Base-by-base conservation (phyloP, 1,284 basidiomycete species). In the Cutaneotrichosporon cavernicola region DNA sequence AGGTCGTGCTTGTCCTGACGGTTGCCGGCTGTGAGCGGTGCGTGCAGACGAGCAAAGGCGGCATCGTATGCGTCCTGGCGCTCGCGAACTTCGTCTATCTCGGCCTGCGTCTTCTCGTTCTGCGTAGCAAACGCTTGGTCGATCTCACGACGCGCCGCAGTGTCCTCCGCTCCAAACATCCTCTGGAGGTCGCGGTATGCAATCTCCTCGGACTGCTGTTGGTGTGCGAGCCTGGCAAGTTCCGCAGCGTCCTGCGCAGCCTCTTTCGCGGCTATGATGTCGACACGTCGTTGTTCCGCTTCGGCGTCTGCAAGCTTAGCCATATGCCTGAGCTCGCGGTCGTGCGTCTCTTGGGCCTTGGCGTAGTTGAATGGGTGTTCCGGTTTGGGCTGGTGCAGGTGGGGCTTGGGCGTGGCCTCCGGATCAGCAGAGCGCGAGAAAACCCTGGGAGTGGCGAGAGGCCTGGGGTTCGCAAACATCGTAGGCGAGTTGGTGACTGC, bases 301-400 rank as follows among this genome's bases (percentile, higher is more conserved):
- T 46, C 43, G 16, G 43, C 16, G 4, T 18, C 43, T 7, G 43
- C 43, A 1, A 16, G 43, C 22, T 50, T 22, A 6, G 22, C 49
- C 11, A 50, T 11, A 10, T 11, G 49, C 22, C 22, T 13, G 9
- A 5, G 16, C 9, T 56, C 55, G 38, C 36, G 38, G 36, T 56
- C 55, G 13, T 38, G 36, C 5, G 55, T 38, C 14, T 56, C 55
- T 38, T 56, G 55, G 22, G 51, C 51, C 6, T 31, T 31, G 14
- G 51, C 51, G 31, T 53, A 53, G 51, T 53, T 32, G 51, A 53
- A 53, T 2, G 51, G 51, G 16, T n/a, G 30, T 31, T 53, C 51
- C 0, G 51, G 51, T 5, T 34, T 30, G 8, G 51, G 51, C 51
- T 53, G 49, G 22, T 50, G 49, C 14, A 50, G 22, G 10, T 30